phyloP scores from a whole-genome alignment of 345 rosid genomes.

The Rhizophora apiculata region DNA sequence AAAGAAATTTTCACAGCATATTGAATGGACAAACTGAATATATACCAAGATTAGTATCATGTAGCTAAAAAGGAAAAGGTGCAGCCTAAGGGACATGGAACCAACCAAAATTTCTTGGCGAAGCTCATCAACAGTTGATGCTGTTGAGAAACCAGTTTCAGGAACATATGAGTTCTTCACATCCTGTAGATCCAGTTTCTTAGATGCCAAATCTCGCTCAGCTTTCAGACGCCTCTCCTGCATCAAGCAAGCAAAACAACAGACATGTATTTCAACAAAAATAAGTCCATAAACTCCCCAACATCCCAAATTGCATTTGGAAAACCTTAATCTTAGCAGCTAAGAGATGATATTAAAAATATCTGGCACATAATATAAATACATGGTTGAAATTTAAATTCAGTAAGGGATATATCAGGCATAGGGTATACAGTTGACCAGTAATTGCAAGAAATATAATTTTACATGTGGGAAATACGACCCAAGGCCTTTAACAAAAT shows the following conservation, averaged over 20 bases:
- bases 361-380: too few species aligned
- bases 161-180: conserved; percentile 44
- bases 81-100: conserved; percentile 6
- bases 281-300: too few species aligned
- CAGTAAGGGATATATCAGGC: too few species aligned
- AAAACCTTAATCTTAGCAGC: too few species aligned
- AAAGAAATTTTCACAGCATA: conserved; percentile 1
- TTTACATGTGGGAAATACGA: too few species aligned
- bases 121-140: conserved; percentile 72
- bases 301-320: too few species aligned
- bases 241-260: conserved; percentile 18
- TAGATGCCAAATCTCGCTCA: conserved; percentile 45
- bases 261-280: too few species aligned
- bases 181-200: conserved; percentile 59
- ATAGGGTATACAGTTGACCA: too few species aligned
- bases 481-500: too few species aligned
- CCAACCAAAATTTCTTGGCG: conserved; percentile 75
- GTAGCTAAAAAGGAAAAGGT: not conserved
- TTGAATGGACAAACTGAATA: conserved; percentile 11
- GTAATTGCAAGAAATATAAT: too few species aligned
- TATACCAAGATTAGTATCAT: conserved; percentile 19
- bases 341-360: too few species aligned
- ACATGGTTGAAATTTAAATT: too few species aligned
- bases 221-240: conserved; percentile 54
- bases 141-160: conserved; percentile 40